Conservation (phyloP, 208 protist genomes). For the Trypanosoma lewisi region DNA sequence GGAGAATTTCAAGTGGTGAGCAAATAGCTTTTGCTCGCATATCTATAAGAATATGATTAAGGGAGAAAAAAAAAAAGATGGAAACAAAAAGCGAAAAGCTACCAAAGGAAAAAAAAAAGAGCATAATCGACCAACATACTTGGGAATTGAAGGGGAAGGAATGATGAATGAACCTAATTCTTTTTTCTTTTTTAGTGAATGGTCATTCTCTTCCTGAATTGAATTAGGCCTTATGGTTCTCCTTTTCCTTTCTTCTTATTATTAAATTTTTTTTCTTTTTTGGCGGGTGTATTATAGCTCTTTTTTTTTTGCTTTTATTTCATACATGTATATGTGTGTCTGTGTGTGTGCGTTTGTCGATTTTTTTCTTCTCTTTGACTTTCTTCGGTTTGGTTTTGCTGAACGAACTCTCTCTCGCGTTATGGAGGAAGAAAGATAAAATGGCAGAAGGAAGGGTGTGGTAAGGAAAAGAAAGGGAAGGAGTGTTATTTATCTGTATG, state of each 20-base stretch:
- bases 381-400: background rate
- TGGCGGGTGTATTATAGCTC: conserved; percentile 1
- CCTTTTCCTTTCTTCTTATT: conserved; percentile 17
- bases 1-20: conserved; percentile 65
- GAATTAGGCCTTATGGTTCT: conserved; percentile 7
- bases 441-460: background rate
- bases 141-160: too few relatives aligned
- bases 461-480: background rate
- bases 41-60: background rate
- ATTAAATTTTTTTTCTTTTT: conserved; percentile 18
- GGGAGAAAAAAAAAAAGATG: conserved; percentile 20
- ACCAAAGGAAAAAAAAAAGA: too few relatives aligned
- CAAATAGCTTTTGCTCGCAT: background rate
- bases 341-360: background rate
- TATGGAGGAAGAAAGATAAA: background rate
- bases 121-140: too few relatives aligned
- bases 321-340: background rate
- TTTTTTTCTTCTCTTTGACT: background rate
- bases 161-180: too few relatives aligned
- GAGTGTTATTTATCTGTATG: background rate
- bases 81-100: too few relatives aligned
- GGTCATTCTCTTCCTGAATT: too few relatives aligned
- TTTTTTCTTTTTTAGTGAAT: too few relatives aligned
- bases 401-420: too few relatives aligned
- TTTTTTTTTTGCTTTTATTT: conserved; percentile 13